Base-by-base conservation (phyloP, 1,139 yeast species). In the Magnusiomyces starmeri region DNA sequence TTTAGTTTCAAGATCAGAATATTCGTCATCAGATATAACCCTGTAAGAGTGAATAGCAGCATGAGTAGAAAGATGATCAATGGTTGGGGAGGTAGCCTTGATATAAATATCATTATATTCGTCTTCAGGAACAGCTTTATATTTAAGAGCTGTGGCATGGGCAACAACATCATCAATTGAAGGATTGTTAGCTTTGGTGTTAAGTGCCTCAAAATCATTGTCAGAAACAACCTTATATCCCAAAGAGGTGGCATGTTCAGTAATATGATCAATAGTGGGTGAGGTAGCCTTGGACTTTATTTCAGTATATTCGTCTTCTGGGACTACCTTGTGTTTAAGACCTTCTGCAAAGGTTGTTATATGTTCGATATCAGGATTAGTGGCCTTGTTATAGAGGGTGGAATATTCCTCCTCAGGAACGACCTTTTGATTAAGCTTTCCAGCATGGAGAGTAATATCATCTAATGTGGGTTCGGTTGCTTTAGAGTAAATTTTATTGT, bases 271-370 rank as follows among this genome's bases (percentile, higher is more conserved):
- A 20, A 40, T 26, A 21, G 55, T 21, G 25, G 53, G 51, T 14
- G 46, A 18, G 24, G 41, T 35, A 14, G 47, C 51, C 32, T 52
- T 53, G 43, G 55, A 51, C 21, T 56, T 57, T 46, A 26, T 66
- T 37, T 43, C 46, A 12, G 50, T 26, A 21, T 47, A 46, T 27
- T 48, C 50, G 3, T 27, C 46, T 2, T 43, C 42, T n/a, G 48
- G 49, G 43, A 76, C 54, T 0, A 72, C 69, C 10, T 68, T 65
- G 45, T 65, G 54, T 9, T 65, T 68, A 16, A 24, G 43, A n/a
- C 51, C 54, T 12, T 53, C 53, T 12, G 72, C 69, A 50, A 29
- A 29, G 7, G 42, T 22, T 7, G 14, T 51, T 20, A 68, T 46
- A 20, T 64, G 61, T 6, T 61, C 64, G 51, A 59, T 61, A 4